Evolutionary conservation across 192 early-diverging fungal species (phyloP).

Genomic region (Backusella macrospora): DNA sequence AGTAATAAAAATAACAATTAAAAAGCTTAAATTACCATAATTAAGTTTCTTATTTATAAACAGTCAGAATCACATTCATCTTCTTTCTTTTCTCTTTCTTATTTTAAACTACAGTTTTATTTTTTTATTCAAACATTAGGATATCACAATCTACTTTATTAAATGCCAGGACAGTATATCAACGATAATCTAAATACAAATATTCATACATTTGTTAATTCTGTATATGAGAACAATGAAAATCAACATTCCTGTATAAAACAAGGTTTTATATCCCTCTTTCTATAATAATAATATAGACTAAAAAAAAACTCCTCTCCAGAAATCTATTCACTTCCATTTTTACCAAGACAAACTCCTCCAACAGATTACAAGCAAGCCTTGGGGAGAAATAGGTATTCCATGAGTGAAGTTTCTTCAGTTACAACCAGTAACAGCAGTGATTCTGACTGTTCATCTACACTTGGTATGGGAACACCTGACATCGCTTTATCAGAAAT

Average conservation of each 20-base stretch:
- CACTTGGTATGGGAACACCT: constrained; percentile 10
- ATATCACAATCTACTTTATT: no score
- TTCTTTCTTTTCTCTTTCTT: not conserved
- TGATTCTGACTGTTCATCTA: constrained; percentile 1
- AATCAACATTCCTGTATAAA: not conserved
- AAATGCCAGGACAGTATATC: not conserved
- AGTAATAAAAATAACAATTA: not conserved
- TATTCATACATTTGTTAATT: no score
- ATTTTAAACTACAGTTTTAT: not conserved
- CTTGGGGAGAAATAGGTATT: not conserved
- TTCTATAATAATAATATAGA: not conserved
- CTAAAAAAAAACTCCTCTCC: not conserved
- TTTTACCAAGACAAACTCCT: not conserved
- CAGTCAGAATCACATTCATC: not conserved
- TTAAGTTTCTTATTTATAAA: not conserved
- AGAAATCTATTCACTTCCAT: not conserved
- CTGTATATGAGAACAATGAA: not conserved
- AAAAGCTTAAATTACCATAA: constrained; percentile 8
- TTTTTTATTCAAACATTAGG: not conserved
- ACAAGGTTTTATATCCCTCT: constrained; percentile 1
- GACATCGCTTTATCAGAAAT: constrained; percentile 17
- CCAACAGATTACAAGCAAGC: not conserved
- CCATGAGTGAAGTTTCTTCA: not conserved
- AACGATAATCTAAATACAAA: not conserved
- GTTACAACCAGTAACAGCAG: not conserved